Conservation (phyloP, 2,329 filamentous ascomycete species). For the Sporothrix luriei region DNA sequence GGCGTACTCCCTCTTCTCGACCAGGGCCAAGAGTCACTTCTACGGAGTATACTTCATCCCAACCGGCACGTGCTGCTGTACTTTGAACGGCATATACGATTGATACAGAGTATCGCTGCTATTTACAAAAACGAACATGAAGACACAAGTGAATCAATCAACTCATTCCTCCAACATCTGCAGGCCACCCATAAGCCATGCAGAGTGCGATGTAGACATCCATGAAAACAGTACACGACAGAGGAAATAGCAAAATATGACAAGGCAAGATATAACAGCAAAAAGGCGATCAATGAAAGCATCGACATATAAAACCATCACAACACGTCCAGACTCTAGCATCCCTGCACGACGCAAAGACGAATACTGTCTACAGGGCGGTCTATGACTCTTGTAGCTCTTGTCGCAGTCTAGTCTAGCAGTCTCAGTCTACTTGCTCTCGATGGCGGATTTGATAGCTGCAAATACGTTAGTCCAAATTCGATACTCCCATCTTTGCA, state of each 20-base stretch:
- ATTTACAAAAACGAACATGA: neutral
- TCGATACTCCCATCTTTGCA: too few relatives aligned
- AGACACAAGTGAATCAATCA: neutral
- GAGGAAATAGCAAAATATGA: neutral
- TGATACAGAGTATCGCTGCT: neutral
- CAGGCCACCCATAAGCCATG: constrained; percentile 3
- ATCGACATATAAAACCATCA: neutral
- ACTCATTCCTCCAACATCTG: neutral
- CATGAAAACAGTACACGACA: neutral
- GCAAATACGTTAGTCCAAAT: neutral
- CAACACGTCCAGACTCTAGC: constrained; percentile 14
- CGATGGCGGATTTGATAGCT: constrained; percentile 44
- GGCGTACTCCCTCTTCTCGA: too few relatives aligned
- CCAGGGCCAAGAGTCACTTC: too few relatives aligned
- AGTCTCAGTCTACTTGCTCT: constrained; percentile 31
- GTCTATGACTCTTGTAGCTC: constrained; percentile 17
- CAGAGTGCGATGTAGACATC: neutral
- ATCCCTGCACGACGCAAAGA: neutral
- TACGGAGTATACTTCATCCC: too few relatives aligned
- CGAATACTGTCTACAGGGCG: neutral
- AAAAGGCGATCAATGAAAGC: neutral
- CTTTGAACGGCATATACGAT: neutral
- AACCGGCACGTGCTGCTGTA: neutral
- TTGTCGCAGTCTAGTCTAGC: neutral
- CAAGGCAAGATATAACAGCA: constrained; percentile 12